These are phyloP conservation scores for Hawksworthiomyces lignivorus DNA, from an alignment of 2,329 filamentous ascomycete genomes.

Conservation along the genomic window DNA sequence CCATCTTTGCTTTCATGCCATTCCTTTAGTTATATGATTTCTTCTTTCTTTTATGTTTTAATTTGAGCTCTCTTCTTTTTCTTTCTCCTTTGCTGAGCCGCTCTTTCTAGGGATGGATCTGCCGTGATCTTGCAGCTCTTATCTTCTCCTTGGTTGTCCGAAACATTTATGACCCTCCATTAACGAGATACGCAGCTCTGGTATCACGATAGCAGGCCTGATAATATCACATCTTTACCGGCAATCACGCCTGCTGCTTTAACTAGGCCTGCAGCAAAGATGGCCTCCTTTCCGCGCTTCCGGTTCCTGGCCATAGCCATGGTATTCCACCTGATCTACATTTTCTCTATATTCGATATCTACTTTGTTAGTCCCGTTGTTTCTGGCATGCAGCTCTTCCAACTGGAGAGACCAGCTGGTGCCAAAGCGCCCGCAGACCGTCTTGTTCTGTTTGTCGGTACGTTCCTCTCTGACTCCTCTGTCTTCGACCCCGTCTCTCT, in stretches of 20 bases:
- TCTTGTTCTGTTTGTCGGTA: slow-evolving; percentile 88
- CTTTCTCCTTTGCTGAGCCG: neutral
- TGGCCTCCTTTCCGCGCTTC: slow-evolving; percentile 56
- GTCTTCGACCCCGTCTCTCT: neutral
- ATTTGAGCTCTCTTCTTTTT: neutral
- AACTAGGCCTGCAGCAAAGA: too few relatives aligned
- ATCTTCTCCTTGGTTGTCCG: neutral
- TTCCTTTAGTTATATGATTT: neutral
- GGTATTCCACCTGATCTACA: slow-evolving; percentile 87
- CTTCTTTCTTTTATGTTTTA: too few relatives aligned
- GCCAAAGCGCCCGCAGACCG: slow-evolving; percentile 75
- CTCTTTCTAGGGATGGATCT: neutral
- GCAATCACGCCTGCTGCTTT: too few relatives aligned
- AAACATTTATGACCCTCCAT: too few relatives aligned
- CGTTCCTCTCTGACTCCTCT: neutral
- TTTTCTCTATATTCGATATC: slow-evolving; percentile 94
- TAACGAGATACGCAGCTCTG: too few relatives aligned
- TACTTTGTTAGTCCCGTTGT: slow-evolving; percentile 98
- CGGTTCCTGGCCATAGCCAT: slow-evolving; percentile 84
- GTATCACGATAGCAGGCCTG: too few relatives aligned
- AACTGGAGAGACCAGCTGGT: slow-evolving; percentile 52
- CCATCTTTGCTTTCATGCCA: neutral
- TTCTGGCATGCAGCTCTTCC: slow-evolving; percentile 82
- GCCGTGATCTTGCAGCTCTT: neutral
- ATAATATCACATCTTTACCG: too few relatives aligned